phyloP scores from a whole-genome alignment of 768 basidiomycete species.

The Russula emetica region DNA sequence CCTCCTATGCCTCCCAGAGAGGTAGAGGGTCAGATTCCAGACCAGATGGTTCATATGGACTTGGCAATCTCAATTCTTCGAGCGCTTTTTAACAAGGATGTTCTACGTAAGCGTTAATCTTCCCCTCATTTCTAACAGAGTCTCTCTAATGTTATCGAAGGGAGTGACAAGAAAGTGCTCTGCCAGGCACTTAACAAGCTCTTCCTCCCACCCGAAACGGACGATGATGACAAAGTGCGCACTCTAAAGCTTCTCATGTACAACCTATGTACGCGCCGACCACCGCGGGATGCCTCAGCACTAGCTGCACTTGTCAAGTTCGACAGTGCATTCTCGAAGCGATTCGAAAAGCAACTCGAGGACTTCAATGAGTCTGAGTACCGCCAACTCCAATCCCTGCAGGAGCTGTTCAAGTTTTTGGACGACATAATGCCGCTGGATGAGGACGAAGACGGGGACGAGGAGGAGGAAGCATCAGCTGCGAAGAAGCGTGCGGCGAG shows the following conservation, averaged over 20 bases:
- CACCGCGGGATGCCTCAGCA: conserved; percentile 51
- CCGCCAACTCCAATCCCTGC: conserved; percentile 56
- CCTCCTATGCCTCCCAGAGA: conserved; percentile 35
- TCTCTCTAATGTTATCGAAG: conserved; percentile 31
- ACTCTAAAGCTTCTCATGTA: conserved; percentile 58
- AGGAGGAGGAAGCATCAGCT: conserved; percentile 34
- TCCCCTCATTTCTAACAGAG: no score
- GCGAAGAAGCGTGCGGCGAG: conserved; percentile 41
- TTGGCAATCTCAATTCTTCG: conserved; percentile 51
- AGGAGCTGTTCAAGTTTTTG: conserved; percentile 63
- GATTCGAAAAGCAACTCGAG: conserved; percentile 65
- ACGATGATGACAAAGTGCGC: conserved; percentile 59
- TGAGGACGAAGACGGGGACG: conserved; percentile 48
- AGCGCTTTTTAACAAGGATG: conserved; percentile 44
- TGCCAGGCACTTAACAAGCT: conserved; percentile 47
- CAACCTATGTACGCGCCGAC: conserved; percentile 56
- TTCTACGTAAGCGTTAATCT: conserved; percentile 46
- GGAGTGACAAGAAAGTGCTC: conserved; percentile 46
- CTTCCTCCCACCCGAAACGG: conserved; percentile 64
- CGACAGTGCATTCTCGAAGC: conserved; percentile 59
- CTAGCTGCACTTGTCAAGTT: conserved; percentile 73
- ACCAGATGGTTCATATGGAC: conserved; percentile 50
- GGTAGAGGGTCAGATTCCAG: conserved; percentile 38
- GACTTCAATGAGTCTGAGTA: conserved; percentile 70
- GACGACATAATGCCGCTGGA: conserved; percentile 67